Evolutionary conservation across 2,329 filamentous ascomycete species (phyloP), one percentile per base, ranked within the genome.

Genomic region (Stemphylium lycopersici): DNA sequence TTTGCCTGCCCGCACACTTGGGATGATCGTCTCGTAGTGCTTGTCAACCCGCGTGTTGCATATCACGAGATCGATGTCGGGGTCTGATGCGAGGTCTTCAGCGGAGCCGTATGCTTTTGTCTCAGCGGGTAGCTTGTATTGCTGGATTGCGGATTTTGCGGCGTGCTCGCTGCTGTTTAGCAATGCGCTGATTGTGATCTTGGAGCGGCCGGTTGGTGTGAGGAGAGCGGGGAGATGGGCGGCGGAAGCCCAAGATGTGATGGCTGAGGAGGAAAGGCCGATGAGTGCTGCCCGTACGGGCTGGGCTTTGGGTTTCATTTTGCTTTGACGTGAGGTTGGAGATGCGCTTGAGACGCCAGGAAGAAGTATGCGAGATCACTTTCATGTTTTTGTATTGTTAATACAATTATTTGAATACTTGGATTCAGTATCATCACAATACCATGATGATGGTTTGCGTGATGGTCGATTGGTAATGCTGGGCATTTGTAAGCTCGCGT

Each of bases 191-290:
- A 83, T 77, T 16, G 76, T 59, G 58, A 80, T 80, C 5, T 76
- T 69, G 1, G 66, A 46, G 5, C 55, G 54, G 1, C 67, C 67
- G 3, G 38, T 36, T 0, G 68, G 60, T 6, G 65, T 67, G 0
- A 81, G 82, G 2, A 88, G 80, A 66, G 85, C 86, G 0, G 86
- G 84, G 0, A 88, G 78, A 62, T 88, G 85, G 3, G 81, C 83
- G 20, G 65, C 60, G 15, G 75, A 76, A 3, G 83, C 84, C 85
- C 85, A 88, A 0, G 80, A 79, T 4, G 78, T 79, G 16, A 76
- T 76, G 42, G 81, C 80, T 1, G 77, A 76, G 48, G 80, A 74
- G 2, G 83, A 86, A 49, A 87, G 82, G 38, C 84, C 85, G 52
- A 87, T 78, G 22, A 87, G 76, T 22, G 79, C 85, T 12, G 83